Percentiles rank a stretch among this genome's conserved stretches.
phyloP scores from a whole-genome alignment of 1,139 yeast genomes.

The Hansenula anomala region DNA sequence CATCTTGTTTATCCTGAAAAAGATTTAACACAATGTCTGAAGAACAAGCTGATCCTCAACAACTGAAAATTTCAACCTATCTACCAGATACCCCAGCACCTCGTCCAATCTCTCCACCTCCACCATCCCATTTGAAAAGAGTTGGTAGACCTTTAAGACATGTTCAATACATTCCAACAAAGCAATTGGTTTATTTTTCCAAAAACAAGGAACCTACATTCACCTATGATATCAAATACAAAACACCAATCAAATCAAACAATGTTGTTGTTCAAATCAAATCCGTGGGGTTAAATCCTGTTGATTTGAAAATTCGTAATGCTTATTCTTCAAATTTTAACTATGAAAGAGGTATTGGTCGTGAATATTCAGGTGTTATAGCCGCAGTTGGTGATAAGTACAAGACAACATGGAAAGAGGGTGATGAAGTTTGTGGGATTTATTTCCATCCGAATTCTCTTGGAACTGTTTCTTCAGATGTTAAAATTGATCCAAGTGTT shows the following conservation, averaged over 20 bases:
- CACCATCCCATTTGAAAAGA: conserved; percentile 21
- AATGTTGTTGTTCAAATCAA: conserved; percentile 54
- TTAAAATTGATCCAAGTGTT: conserved; percentile 37
- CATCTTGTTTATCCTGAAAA: too few species aligned
- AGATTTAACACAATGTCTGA: too few species aligned
- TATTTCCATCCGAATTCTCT: conserved; percentile 37
- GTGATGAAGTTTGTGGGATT: conserved; percentile 65
- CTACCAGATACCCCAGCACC: conserved; percentile 14
- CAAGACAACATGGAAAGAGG: conserved; percentile 37
- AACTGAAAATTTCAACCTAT: conserved; percentile 6
- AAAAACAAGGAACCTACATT: conserved; percentile 31
- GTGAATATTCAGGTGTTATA: conserved; percentile 66
- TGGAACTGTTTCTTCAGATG: conserved; percentile 52
- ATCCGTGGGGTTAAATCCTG: conserved; percentile 62
- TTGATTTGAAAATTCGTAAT: conserved; percentile 51
- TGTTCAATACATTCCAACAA: conserved; percentile 33
- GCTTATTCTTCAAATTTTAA: conserved; percentile 30
- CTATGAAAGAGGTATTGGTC: conserved; percentile 54
- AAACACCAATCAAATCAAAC: conserved; percentile 35
- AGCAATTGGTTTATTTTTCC: conserved; percentile 30
- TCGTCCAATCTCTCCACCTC: conserved; percentile 7
- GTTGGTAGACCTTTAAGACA: conserved; percentile 38
- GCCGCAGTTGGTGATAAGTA: conserved; percentile 50
- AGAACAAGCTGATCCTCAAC: conserved; percentile 1
- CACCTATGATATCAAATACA: conserved; percentile 34